Conservation (phyloP, 176 grass and related monocot species). For the Ananas comosus region DNA sequence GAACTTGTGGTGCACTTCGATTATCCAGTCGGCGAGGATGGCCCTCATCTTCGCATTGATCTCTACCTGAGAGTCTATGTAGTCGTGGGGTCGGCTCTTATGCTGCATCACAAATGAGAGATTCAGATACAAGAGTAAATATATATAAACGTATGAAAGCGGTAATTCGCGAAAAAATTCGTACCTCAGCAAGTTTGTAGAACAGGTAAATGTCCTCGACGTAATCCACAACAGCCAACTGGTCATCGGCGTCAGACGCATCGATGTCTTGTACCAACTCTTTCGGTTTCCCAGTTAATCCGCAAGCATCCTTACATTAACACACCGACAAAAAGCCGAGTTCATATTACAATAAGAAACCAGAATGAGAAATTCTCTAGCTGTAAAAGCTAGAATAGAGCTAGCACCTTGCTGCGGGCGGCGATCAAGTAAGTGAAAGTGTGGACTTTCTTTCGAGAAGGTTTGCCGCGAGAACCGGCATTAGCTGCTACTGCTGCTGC, state of each 20-base stretch:
- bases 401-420: conserved; percentile 74
- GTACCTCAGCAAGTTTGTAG: conserved; percentile 72
- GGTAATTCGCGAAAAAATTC: not conserved
- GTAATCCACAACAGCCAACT: conserved; percentile 79
- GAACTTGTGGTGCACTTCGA: conserved; percentile 95
- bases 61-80: conserved; percentile 74
- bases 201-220: conserved; percentile 78
- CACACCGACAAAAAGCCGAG: not conserved
- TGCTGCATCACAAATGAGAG: conserved; percentile 25
- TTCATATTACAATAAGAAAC: too few species aligned
- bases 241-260: conserved; percentile 41
- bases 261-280: conserved; percentile 60
- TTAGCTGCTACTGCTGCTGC: not conserved
- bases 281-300: conserved; percentile 36
- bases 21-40: conserved; percentile 79
- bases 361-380: too few species aligned
- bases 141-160: not conserved
- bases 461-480: conserved; percentile 24
- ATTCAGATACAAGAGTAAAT: not conserved
- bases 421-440: conserved; percentile 71
- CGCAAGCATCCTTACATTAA: conserved; percentile 39
- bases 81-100: conserved; percentile 38
- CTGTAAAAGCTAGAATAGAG: not conserved
- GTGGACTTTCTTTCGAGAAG: conserved; percentile 57
- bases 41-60: conserved; percentile 90